Evolutionary conservation across 2,329 filamentous ascomycete genomes (phyloP), one percentile per base, ranked within the genome.

Genomic region (Trichoderma sp.): DNA sequence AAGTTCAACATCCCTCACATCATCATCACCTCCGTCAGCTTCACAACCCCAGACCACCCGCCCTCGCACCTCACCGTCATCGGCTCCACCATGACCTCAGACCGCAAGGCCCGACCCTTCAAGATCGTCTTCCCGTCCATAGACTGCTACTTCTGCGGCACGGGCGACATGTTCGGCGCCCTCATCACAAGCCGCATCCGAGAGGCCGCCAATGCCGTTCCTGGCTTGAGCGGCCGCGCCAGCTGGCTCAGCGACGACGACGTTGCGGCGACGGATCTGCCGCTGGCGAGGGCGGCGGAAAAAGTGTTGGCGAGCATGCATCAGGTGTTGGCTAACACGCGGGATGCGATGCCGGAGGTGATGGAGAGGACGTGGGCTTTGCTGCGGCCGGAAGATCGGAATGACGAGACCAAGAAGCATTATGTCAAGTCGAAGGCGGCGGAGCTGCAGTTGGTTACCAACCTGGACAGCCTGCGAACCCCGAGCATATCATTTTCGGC

Each of bases 91-190:
- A 92, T 92, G 81, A 89, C 87, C 74, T 89, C 88, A 64, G 86
- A 84, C 77, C 90, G 91, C 78, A 88, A 87, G 59, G 91, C 96
- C 0, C 92, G 97, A n/a, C 89, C 96, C 71, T 99, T 98, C 88
- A 92, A 93, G 80, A 92, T 98, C 80, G 91, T 93, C 74, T 94
- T 98, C 75, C 95, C 96, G 0, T 91, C 93, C 33, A 92, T 98
- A 76, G 94, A 98, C 82, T 94, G 95, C 85, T 98, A 97, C 88
- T 99, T 98, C 85, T 95, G 93, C 80, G 97, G 97, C 56, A 98
- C 97, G 0, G 97, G 97, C 64, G 97, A 99, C 86, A 98, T 99
- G 96, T 98, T 99, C 82, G 96, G 95, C 35, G 96, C 96, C 8
- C 88, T 99, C 63, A 95, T 95, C 82, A 91, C 98, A 1, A 94